Base-by-base conservation (phyloP, 1,284 basidiomycete species). In the Polyporus tsugae region DNA sequence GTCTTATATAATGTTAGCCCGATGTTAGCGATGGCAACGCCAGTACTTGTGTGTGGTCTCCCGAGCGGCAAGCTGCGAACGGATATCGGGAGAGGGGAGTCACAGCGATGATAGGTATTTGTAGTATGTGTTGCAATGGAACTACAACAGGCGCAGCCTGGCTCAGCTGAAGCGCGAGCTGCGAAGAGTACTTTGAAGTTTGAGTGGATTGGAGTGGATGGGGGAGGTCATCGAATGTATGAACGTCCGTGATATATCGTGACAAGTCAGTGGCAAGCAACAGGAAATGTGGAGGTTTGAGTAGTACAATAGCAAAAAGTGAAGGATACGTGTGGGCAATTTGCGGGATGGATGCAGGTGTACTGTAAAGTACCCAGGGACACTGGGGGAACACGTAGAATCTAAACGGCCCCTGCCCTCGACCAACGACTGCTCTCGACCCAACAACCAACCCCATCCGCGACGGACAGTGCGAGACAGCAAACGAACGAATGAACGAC, bases 211-310 rank as follows among this genome's bases (percentile, higher is more conserved):
- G n/a, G 44, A 46, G 13, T 15, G 35, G 38, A 29, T 41, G 39
- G 7, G 46, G 38, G 53, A 46, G 6, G 55, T 59, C 55, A 42
- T 59, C 55, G 46, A 64, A 49, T 44, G 58, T 25, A 38, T 19
- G 38, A 65, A 42, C 41, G 65, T 66, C 65, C 65, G 60, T 55
- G 22, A 61, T 49, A 59, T 55, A 66, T 63, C 53, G 52, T 55
- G 36, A 55, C 46, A 53, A 60, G 22, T 64, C 52, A 58, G 11
- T 39, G 22, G 58, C n/a, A 25, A 22, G 13, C 35, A 41, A n/a
- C 58, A 38, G 58, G 11, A 25, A 25, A 63, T 36, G 36, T 49
- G 29, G 60, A 22, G 35, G n/a, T 42, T 38, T 15, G 36, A 59
- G 53, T 36, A 62, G 60, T 60, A 60, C 42, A 67, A 60, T 38